Evolutionary conservation across 768 basidiomycete genomes (phyloP).

Genomic region (Agrocybe praecox): DNA sequence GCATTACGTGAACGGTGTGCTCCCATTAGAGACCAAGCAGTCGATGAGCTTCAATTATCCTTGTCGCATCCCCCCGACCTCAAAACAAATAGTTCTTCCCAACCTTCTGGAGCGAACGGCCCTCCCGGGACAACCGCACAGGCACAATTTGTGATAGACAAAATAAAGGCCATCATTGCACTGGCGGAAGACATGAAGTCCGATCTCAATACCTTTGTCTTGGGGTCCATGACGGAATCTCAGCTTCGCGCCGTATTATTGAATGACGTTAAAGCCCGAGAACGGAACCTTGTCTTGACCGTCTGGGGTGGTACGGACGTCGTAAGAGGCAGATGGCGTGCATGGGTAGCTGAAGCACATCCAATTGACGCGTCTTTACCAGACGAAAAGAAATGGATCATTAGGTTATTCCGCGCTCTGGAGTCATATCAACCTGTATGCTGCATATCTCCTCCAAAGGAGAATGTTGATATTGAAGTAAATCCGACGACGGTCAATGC

Average conservation of each 20-base stretch:
- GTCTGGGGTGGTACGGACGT: constrained; percentile 44
- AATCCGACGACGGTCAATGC: constrained; percentile 30
- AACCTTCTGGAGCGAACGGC: neutral
- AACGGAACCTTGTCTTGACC: constrained; percentile 54
- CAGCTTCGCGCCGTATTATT: constrained; percentile 52
- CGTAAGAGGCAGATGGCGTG: constrained; percentile 33
- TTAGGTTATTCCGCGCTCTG: constrained; percentile 48
- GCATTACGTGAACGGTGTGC: constrained; percentile 65
- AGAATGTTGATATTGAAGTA: neutral
- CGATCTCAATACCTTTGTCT: constrained; percentile 65
- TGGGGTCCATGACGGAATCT: constrained; percentile 67
- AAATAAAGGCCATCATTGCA: constrained; percentile 47
- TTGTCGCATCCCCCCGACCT: constrained; percentile 22
- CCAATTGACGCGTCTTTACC: neutral
- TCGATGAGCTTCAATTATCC: constrained; percentile 48
- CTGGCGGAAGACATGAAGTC: constrained; percentile 67
- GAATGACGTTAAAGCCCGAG: constrained; percentile 55
- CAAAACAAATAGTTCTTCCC: neutral
- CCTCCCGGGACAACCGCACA: constrained; percentile 27
- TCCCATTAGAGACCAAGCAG: constrained; percentile 58
- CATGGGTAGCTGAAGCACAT: constrained; percentile 29
- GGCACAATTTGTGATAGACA: constrained; percentile 50
- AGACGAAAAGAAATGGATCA: constrained; percentile 42
- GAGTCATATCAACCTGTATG: constrained; percentile 38
- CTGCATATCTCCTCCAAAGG: constrained; percentile 34